A percentile compares a stretch with the other conserved stretches of the same genome.
Evolutionary conservation across 2,329 filamentous ascomycete genomes (phyloP).

Genomic region (Niveomyces coronatus): DNA sequence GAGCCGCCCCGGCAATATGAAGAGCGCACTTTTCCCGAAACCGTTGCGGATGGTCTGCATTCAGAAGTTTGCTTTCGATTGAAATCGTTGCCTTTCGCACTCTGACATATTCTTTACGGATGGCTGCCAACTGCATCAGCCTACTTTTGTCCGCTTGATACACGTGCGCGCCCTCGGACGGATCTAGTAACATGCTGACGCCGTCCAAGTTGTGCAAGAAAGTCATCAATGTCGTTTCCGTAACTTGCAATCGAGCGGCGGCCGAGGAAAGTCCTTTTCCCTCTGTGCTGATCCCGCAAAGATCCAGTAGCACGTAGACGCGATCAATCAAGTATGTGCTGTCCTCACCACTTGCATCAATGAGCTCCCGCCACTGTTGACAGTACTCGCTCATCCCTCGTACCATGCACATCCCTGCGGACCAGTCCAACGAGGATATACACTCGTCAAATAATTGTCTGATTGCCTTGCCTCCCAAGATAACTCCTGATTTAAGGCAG

Average conservation of each 20-base stretch:
- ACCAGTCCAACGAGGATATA: conserved; percentile 31
- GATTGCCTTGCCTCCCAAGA: conserved; percentile 20
- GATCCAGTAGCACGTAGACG: conserved; percentile 25
- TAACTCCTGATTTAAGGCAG: conserved; percentile 26
- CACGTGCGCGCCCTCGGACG: not conserved
- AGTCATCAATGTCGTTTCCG: conserved; percentile 11
- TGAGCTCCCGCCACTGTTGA: conserved; percentile 18
- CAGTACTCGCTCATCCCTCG: conserved; percentile 18
- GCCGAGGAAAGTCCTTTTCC: not conserved
- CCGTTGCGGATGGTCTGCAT: conserved; percentile 17
- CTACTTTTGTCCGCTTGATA: conserved; percentile 14
- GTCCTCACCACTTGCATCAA: conserved; percentile 16
- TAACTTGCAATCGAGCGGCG: conserved; percentile 18
- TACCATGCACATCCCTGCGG: conserved; percentile 21
- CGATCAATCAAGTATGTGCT: conserved; percentile 21
- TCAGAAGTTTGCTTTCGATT: conserved; percentile 26
- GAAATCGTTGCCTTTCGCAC: conserved; percentile 20
- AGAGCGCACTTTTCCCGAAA: conserved; percentile 22
- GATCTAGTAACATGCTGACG: not conserved
- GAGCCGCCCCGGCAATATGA: conserved; percentile 16
- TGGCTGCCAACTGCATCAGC: conserved; percentile 23
- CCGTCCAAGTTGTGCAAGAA: not conserved
- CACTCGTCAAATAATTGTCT: conserved; percentile 31
- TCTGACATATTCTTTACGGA: conserved; percentile 22
- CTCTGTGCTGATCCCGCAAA: conserved; percentile 21